A percentile compares a stretch with the other conserved stretches of the same genome.
Evolutionary conservation across 2,329 filamentous ascomycete genomes (phyloP).

Genomic region (Pestalotiopsis sp.): DNA sequence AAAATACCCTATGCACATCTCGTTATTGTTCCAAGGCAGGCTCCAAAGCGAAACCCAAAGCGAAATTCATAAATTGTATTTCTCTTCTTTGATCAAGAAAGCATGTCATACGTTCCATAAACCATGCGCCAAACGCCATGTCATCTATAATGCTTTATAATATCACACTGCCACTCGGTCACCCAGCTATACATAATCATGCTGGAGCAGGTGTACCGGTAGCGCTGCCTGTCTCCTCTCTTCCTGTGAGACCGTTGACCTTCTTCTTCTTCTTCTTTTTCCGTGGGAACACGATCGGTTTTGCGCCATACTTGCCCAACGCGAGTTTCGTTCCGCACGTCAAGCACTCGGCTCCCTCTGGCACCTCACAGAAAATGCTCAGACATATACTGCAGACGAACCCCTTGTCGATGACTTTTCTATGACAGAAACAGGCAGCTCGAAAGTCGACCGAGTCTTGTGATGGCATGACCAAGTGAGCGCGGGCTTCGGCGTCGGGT

Average conservation of each 20-base stretch:
- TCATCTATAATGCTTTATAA: not conserved
- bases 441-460: constrained; percentile 91
- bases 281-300: constrained; percentile 71
- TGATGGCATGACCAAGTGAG: constrained; percentile 73
- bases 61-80: not conserved
- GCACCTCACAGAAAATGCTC: constrained; percentile 81
- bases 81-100: not conserved
- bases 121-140: not conserved
- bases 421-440: constrained; percentile 97
- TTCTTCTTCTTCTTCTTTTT: constrained; percentile 79
- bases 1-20: not conserved
- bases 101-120: not conserved
- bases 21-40: not conserved
- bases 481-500: constrained; percentile 56
- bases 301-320: constrained; percentile 74
- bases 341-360: constrained; percentile 67
- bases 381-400: constrained; percentile 97
- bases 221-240: constrained; percentile 60
- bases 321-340: constrained; percentile 80
- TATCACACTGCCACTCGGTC: not conserved
- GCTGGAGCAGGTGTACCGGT: constrained; percentile 57
- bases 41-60: not conserved
- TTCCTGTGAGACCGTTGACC: constrained; percentile 47
- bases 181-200: constrained; percentile 18
- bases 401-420: constrained; percentile 84